Evolutionary conservation across 495 filamentous ascomycete species (phyloP), one percentile per base, ranked within the genome.

Genomic region (Annulohypoxylon maeteangense): DNA sequence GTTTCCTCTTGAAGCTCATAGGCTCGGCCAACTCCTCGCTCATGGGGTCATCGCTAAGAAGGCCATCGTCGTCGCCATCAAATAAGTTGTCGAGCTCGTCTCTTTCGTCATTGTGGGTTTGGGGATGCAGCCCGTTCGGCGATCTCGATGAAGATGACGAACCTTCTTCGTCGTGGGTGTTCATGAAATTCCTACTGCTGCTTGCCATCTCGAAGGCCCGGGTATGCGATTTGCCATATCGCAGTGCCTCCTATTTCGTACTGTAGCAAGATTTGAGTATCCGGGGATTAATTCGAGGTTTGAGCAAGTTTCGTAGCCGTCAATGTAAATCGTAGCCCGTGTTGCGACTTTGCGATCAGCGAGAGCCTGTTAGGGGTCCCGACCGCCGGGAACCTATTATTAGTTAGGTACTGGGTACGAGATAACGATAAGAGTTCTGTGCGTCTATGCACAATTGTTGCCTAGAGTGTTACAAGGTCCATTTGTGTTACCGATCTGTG

Each of bases 1-100:
- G 88, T 75, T 92, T 94, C 71, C 91, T 90, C 82, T 96, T 95
- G 82, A 97, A 97, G 16, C 90, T 89, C 56, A 93, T 84, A 2
- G 92, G 91, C 65, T 74, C 84, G 5, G 76, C 76, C 75, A 51
- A 83, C 72, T 85, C 81, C 58, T 83, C 83, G 50, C 78, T 76
- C 14, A 89, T 78, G 42, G 86, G 82, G 77, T 88, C 87, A 53
- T 85, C 82, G 32, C 76, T 74, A 8, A 84, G 74, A 3, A 84
- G 23, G 14, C 74, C 64, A 55, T 75, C 74, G 61, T 82, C 78
- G 32, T 79, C 63, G 65, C 75, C 73, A 63, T 79, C 80, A 67
- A 79, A 80, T 23, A 83, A 73, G 29, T 84, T 74, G 67, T 85
- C 82, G 55, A 81, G 72, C 50, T 85, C 82, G 78, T 84, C 82